Percentiles rank a stretch among this genome's conserved stretches.
Conservation (phyloP, 2,329 filamentous ascomycete genomes). For the Phoma sp. region DNA sequence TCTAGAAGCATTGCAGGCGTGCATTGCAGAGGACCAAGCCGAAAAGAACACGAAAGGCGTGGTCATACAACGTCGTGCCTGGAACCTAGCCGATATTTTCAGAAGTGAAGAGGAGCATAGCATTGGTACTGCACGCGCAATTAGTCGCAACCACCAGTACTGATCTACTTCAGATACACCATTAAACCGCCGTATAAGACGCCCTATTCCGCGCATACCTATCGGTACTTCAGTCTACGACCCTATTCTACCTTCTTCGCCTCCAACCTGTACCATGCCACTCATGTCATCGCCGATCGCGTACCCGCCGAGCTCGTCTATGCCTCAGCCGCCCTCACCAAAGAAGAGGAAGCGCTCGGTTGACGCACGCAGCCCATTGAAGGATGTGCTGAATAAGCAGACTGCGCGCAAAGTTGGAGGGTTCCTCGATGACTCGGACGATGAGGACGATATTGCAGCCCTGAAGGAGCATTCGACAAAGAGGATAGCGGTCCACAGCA, state of each 20-base stretch:
- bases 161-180: conserved; percentile 46
- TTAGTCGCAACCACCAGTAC: conserved; percentile 12
- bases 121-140: conserved; percentile 39
- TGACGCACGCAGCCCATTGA: conserved; percentile 39
- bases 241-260: conserved; percentile 47
- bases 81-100: conserved; percentile 57
- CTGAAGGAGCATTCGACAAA: conserved; percentile 50
- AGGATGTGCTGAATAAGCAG: conserved; percentile 45
- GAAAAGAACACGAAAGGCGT: conserved; percentile 54
- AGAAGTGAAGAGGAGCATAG: conserved; percentile 56
- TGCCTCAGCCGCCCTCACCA: conserved; percentile 43
- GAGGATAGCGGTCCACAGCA: conserved; percentile 40
- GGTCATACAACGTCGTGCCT: conserved; percentile 61
- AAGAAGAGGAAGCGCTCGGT: conserved; percentile 49
- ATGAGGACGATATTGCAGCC: conserved; percentile 51
- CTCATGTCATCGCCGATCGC: conserved; percentile 66
- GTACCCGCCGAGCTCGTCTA: conserved; percentile 61
- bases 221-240: conserved; percentile 23
- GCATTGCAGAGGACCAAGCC: conserved; percentile 51
- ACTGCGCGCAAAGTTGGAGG: conserved; percentile 44
- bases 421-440: conserved; percentile 52
- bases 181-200: conserved; percentile 28
- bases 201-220: conserved; percentile 15
- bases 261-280: conserved; percentile 66
- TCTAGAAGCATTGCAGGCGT: conserved; percentile 54